Evolutionary conservation across 345 rosid species (phyloP), one percentile per base, ranked within the genome.

Genomic region (Melaleuca alternifolia): DNA sequence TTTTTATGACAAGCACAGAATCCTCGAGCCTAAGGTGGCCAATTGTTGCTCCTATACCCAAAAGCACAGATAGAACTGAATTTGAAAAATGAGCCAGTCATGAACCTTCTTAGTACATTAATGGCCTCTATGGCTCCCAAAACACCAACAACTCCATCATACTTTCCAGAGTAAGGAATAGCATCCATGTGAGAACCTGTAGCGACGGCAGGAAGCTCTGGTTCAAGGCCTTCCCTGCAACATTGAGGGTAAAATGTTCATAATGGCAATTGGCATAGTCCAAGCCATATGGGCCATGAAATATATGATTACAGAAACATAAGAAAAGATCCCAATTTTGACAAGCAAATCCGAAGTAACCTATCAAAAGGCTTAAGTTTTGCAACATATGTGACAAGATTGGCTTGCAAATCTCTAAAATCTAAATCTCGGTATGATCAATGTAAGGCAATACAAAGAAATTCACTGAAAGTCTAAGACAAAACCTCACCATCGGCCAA

Each of bases 111-210:
- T 26, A 97, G 93, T n/a, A 93, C 95, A 87, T 94, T 97, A 87
- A 96, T 93, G 88, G 98, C 97, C 93, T 97, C 99, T 54, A 97
- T 91, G 53, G 99, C 99, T 88, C 99, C 98, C 87, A 97, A 90
- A 91, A 97, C 98, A 91, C 99, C 99, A 50, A 96, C 97, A 61
- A 96, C 99, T 30, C 99, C 98, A 90, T 97, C 99, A 89, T 92
- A 97, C 90, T 96, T 97, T 62, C 99, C 99, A 2, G 98, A 96
- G 91, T 93, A 96, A 6, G 99, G 99, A 90, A 97, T 97, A 87
- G 99, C 99, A 94, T 97, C 99, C 11, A 93, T 94, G 54, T 97
- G 98, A 89, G 99, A 97, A 88, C 98, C 99, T 50, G 98, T 95
- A 15, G 96, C 99, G 82, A 96, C 93, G 11, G 96, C 90, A 88